phyloP scores from a whole-genome alignment of 169 alveolate species.

The Plasmodium gonderi region DNA sequence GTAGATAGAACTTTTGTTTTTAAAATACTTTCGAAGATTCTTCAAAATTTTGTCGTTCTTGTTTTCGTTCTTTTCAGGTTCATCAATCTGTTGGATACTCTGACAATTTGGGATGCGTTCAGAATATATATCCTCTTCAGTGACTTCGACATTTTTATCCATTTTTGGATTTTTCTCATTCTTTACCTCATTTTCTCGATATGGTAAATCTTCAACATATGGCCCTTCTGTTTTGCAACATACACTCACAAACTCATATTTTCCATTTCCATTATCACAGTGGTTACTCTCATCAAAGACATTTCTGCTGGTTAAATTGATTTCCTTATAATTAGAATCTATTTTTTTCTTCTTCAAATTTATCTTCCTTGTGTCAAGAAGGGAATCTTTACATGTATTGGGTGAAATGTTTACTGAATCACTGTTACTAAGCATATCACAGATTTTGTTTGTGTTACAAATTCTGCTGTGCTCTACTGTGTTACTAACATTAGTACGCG shows the following conservation, averaged over 20 bases:
- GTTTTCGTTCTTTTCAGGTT: slow-evolving; percentile 1
- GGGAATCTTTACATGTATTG: background rate
- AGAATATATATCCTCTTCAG: too few species aligned
- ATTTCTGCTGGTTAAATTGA: background rate
- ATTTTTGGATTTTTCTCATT: background rate
- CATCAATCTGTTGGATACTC: background rate
- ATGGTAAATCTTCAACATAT: background rate
- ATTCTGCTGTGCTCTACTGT: background rate
- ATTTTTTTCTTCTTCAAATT: background rate
- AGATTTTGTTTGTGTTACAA: background rate
- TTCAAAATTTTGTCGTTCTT: slow-evolving; percentile 16
- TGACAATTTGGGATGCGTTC: background rate
- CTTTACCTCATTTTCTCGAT: background rate
- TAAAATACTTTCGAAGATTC: slow-evolving; percentile 15
- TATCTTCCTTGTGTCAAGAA: background rate
- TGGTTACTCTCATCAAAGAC: background rate
- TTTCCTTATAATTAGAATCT: background rate
- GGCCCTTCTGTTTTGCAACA: too few species aligned
- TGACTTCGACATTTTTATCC: background rate
- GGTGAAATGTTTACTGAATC: background rate
- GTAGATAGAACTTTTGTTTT: background rate
- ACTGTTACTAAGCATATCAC: background rate
- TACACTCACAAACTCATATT: too few species aligned
- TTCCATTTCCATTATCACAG: too few species aligned
- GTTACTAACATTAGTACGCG: background rate